phyloP scores from a whole-genome alignment of 129 eudicot genomes.

The Chrysanthemum lavandulifolium region DNA sequence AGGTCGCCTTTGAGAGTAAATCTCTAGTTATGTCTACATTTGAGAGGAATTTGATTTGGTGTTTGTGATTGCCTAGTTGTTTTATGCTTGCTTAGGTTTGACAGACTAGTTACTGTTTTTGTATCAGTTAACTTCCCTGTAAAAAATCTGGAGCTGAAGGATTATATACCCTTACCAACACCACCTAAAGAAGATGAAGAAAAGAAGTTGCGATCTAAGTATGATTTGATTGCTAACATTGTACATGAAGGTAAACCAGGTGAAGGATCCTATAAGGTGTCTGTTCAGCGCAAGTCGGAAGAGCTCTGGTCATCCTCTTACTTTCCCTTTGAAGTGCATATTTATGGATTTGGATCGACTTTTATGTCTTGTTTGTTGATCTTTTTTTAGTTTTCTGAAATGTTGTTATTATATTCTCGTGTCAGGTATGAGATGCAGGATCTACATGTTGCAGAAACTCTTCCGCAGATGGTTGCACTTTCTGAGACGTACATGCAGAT shows the following conservation, averaged over 20 bases:
- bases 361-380: neutral
- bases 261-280: conserved; percentile 86
- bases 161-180: conserved; percentile 78
- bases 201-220: conserved; percentile 51
- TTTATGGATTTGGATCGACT: neutral
- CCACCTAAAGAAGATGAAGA: conserved; percentile 53
- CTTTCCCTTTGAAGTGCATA: neutral
- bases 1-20: neutral
- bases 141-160: conserved; percentile 94
- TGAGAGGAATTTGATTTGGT: neutral
- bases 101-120: neutral
- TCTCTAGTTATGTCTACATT: neutral
- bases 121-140: conserved; percentile 84
- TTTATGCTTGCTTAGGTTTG: neutral
- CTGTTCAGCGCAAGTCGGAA: conserved; percentile 95
- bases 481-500: conserved; percentile 96
- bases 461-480: conserved; percentile 89
- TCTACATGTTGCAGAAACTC: conserved; percentile 81
- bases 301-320: conserved; percentile 66
- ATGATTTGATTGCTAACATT: conserved; percentile 83
- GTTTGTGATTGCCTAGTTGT: conserved; percentile 3
- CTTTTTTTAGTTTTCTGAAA: neutral
- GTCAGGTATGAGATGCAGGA: conserved; percentile 97
- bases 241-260: conserved; percentile 99
- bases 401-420: neutral